Percentiles rank a stretch among this genome's conserved stretches.
These are phyloP conservation scores for Penicillium sp. DNA, from an alignment of 2,329 filamentous ascomycete species.

Conservation along the genomic window DNA sequence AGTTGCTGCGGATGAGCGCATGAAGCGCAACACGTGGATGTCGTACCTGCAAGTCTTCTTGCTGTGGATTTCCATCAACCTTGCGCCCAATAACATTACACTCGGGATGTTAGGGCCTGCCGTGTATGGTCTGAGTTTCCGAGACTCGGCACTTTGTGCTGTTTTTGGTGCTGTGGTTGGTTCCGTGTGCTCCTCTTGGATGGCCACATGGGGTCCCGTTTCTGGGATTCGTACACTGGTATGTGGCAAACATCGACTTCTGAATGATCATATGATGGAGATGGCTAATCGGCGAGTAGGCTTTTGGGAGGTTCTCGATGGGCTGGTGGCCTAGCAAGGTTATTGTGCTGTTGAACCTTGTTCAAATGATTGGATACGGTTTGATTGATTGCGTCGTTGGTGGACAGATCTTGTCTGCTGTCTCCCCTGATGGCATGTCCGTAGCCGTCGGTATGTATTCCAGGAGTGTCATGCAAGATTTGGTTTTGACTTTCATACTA, in stretches of 20 bases:
- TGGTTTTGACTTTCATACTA: conserved; percentile 9
- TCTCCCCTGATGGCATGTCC: conserved; percentile 59
- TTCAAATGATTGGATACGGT: conserved; percentile 62
- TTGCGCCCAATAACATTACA: conserved; percentile 63
- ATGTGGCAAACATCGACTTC: conserved; percentile 10
- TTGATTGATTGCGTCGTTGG: conserved; percentile 65
- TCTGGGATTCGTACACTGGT: conserved; percentile 64
- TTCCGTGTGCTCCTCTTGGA: conserved; percentile 57
- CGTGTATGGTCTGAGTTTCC: conserved; percentile 58
- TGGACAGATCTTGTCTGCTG: conserved; percentile 67
- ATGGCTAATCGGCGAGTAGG: conserved; percentile 31
- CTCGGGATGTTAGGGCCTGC: conserved; percentile 63
- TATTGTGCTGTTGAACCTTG: conserved; percentile 61
- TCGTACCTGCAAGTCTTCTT: conserved; percentile 57
- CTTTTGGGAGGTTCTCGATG: conserved; percentile 61
- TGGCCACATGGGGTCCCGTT: conserved; percentile 61
- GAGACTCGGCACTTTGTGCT: conserved; percentile 56
- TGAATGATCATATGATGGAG: not conserved
- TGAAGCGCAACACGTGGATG: conserved; percentile 51
- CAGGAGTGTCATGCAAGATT: too few species aligned
- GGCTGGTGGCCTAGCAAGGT: conserved; percentile 66
- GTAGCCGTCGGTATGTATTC: conserved; percentile 57
- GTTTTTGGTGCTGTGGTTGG: conserved; percentile 60
- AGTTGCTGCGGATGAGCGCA: conserved; percentile 56
- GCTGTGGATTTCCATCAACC: conserved; percentile 63